Evolutionary conservation across 2,329 filamentous ascomycete genomes (phyloP), one percentile per base, ranked within the genome.

Genomic region (Diatrype stigma): DNA sequence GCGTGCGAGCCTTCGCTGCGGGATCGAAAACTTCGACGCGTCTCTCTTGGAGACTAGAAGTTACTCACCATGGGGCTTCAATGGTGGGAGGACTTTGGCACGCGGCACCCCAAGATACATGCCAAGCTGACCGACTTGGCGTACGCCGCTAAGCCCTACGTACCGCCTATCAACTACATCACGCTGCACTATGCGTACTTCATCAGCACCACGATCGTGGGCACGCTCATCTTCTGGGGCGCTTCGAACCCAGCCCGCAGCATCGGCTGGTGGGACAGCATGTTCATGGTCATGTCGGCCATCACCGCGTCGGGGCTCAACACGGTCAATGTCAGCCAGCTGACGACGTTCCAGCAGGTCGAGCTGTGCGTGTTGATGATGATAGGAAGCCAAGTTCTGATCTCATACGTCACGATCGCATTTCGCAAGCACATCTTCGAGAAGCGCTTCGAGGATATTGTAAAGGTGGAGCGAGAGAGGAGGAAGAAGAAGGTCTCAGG

Each of bases 121-220:
- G 53, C 51, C n/a, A 48, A 19, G 14, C 19, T 56, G 21, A 49
- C 37, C 5, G 42, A 42, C 11, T 38, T 40, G 26, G 49, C 50
- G 46, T 44, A 42, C 23, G 51, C 46, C 34, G 35, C 52, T 22
- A 56, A 44, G 49, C 55, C 61, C 17, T 64, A 62, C 49, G 45
- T 74, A 8, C 75, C 75, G 10, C 70, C 74, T 4, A 65, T 82
- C 53, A 85, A 84, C 58, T 86, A 81, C 63, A 79, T 86, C 59
- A 82, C 80, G 2, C 60, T 88, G 6, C 86, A 89, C 63, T 87
- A 87, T 67, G 64, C 75, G 47, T 89, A 88, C 67, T 89, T 89
- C 63, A 73, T 86, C 53, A 52, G 69, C 11, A 77, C 77, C 6
- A 76, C 73, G 47, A 62, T 87, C 6, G 28, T 85, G 19, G 74